Conservation (phyloP, 331 rosid species). For the Spiraea crenata region DNA sequence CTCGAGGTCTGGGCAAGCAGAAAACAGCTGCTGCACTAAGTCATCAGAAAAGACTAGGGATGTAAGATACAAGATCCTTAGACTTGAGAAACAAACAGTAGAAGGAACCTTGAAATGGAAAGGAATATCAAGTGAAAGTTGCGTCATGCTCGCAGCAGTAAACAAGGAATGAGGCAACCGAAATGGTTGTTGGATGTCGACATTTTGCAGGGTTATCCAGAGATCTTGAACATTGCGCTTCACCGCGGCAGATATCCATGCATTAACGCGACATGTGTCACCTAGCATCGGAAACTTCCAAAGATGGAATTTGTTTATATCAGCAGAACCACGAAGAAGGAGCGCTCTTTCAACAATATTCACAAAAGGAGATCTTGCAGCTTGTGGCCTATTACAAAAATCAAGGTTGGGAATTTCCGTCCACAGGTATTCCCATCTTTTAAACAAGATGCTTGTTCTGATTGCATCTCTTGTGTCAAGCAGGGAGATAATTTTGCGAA, state of each 20-base stretch:
- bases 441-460: constrained; percentile 7
- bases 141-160: neutral
- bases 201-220: neutral
- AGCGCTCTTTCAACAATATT: constrained; percentile 12
- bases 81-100: constrained; percentile 2
- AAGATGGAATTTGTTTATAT: neutral
- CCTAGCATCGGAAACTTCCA: neutral
- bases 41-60: constrained; percentile 15
- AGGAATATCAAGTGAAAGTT: neutral
- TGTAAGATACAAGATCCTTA: neutral
- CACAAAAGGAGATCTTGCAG: neutral
- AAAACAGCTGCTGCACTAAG: constrained; percentile 1
- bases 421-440: constrained; percentile 5
- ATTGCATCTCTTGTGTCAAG: neutral
- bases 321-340: neutral
- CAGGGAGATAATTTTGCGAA: neutral
- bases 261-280: neutral
- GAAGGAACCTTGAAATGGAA: neutral
- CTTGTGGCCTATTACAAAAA: neutral
- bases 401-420: constrained; percentile 2
- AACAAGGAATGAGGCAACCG: neutral
- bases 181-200: neutral
- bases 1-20: neutral
- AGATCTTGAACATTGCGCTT: neutral
- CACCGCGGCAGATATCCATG: neutral